phyloP scores from a whole-genome alignment of 2,329 filamentous ascomycete species.

The Scolecobasidium constrictum region DNA sequence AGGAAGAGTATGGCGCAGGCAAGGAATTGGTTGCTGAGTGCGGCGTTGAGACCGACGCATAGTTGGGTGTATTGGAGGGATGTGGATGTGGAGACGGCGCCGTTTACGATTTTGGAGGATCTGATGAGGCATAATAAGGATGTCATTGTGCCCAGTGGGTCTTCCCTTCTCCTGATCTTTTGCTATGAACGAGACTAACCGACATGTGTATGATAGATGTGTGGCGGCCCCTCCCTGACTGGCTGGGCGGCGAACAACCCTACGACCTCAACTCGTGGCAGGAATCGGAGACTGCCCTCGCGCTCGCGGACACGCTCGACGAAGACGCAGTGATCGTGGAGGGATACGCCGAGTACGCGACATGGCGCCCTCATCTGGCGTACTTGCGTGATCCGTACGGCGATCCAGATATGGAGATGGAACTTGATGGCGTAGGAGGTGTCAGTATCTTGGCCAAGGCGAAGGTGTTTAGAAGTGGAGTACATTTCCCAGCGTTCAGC shows the following conservation, averaged over 20 bases:
- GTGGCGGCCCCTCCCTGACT: conserved; percentile 96
- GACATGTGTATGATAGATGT: conserved; percentile 44
- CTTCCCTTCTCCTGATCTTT: conserved; percentile 4
- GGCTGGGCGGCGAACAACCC: conserved; percentile 95
- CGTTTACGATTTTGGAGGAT: conserved; percentile 93
- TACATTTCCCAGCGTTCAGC: conserved; percentile 96
- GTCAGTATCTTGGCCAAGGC: conserved; percentile 97
- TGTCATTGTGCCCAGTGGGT: conserved; percentile 93
- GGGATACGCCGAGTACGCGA: conserved; percentile 96
- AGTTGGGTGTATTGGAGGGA: conserved; percentile 99
- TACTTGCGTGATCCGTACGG: conserved; percentile 95
- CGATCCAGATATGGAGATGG: conserved; percentile 99
- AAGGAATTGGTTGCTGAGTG: conserved; percentile 91
- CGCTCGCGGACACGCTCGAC: conserved; percentile 85
- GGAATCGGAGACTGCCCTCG: conserved; percentile 92
- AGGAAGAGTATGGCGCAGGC: conserved; percentile 98
- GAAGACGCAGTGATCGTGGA: conserved; percentile 98
- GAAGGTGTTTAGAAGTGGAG: conserved; percentile 84
- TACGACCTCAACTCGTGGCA: conserved; percentile 99
- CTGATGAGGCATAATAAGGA: conserved; percentile 99
- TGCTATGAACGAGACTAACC: conserved; percentile 1
- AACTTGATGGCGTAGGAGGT: conserved; percentile 93
- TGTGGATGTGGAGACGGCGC: conserved; percentile 94
- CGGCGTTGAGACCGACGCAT: conserved; percentile 84
- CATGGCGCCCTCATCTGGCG: conserved; percentile 92